Percentiles rank a stretch among this genome's conserved stretches.
phyloP scores from a whole-genome alignment of 108 stramenopile genomes.

The Nannochloropsis oceanica region DNA sequence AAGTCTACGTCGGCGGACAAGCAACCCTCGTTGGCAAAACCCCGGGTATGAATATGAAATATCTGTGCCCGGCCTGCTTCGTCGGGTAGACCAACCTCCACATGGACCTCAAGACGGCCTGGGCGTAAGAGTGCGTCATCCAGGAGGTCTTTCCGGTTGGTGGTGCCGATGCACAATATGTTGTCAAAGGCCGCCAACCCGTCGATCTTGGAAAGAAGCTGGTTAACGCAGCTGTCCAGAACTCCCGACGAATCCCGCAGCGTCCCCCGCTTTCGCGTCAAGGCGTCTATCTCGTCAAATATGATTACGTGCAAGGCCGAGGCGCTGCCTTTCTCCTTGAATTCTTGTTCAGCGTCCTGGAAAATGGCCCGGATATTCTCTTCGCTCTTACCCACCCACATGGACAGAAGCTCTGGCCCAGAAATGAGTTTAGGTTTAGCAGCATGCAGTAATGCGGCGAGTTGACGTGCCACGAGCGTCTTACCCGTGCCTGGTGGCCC shows the following conservation, averaged over 20 bases:
- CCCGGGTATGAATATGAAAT: slow-evolving; percentile 4
- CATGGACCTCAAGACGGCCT: slow-evolving; percentile 69
- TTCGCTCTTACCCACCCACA: slow-evolving; percentile 87
- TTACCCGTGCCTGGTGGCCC: slow-evolving; percentile 83
- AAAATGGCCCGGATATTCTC: slow-evolving; percentile 13
- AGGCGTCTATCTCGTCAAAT: slow-evolving; percentile 89
- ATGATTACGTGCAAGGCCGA: slow-evolving; percentile 58
- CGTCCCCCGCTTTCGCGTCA: slow-evolving; percentile 59
- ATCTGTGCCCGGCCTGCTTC: slow-evolving; percentile 27
- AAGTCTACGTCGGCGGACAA: background rate
- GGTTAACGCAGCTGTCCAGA: slow-evolving; percentile 76
- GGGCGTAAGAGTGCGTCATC: slow-evolving; percentile 65
- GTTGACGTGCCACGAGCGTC: slow-evolving; percentile 83
- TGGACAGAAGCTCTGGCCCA: slow-evolving; percentile 75
- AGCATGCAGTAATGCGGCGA: slow-evolving; percentile 83
- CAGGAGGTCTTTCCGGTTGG: slow-evolving; percentile 70
- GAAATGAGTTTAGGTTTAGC: slow-evolving; percentile 62
- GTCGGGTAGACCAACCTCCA: slow-evolving; percentile 59
- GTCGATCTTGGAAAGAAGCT: slow-evolving; percentile 80
- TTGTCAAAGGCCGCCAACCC: slow-evolving; percentile 64
- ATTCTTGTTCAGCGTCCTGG: slow-evolving; percentile 18
- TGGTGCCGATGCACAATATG: slow-evolving; percentile 72
- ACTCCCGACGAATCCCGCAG: slow-evolving; percentile 83
- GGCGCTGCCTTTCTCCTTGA: background rate
- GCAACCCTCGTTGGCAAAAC: background rate